phyloP scores from a whole-genome alignment of 495 filamentous ascomycete genomes.

The Letharia columbiana region DNA sequence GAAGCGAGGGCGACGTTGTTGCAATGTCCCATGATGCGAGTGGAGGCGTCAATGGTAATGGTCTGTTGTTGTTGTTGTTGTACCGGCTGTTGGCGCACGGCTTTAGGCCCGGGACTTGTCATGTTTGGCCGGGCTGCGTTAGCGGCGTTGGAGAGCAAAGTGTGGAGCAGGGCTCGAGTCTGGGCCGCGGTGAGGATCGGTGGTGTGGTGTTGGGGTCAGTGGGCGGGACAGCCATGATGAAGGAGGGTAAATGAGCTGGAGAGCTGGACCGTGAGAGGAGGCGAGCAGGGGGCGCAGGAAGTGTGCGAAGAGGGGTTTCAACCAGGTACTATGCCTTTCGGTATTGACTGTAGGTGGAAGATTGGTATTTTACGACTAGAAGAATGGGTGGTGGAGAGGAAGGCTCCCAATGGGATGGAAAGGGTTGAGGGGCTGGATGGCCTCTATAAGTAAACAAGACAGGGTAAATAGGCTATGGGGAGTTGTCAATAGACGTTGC shows the following conservation, averaged over 20 bases:
- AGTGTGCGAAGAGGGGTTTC: neutral
- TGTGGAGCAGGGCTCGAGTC: constrained; percentile 14
- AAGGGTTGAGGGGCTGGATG: neutral
- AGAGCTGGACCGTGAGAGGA: neutral
- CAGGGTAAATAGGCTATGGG: neutral
- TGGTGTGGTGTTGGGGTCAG: constrained; percentile 2
- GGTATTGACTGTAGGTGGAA: neutral
- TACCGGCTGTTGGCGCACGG: neutral
- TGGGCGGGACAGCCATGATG: constrained; percentile 1
- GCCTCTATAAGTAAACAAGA: neutral
- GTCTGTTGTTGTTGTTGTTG: constrained; percentile 18
- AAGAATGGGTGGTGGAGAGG: neutral
- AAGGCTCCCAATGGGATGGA: neutral
- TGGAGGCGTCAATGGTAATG: constrained; percentile 35
- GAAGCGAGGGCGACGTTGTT: constrained; percentile 32
- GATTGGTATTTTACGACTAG: neutral
- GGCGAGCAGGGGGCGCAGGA: neutral
- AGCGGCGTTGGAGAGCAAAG: neutral
- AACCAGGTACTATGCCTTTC: neutral
- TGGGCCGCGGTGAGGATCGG: constrained; percentile 14
- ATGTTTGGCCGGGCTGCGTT: neutral
- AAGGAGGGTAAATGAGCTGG: neutral
- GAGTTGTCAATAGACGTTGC: neutral
- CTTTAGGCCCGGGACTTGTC: neutral
- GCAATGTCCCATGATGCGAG: constrained; percentile 30